phyloP scores from a whole-genome alignment of 2,329 filamentous ascomycete species.

The Raffaelea ambrosiae region DNA sequence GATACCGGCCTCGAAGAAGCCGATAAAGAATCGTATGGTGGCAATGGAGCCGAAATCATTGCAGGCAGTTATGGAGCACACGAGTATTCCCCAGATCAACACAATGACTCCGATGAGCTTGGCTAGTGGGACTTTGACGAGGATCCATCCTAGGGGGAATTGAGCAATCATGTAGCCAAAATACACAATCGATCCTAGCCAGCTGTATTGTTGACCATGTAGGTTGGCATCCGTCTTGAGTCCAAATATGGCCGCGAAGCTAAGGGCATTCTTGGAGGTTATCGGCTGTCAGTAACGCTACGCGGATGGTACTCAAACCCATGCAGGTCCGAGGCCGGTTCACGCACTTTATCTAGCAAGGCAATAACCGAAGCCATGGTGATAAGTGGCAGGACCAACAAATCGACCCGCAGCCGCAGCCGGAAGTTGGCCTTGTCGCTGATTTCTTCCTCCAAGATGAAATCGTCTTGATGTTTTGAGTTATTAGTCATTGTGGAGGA shows the following conservation, averaged over 20 bases:
- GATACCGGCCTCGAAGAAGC: constrained; percentile 24
- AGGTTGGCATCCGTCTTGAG: neutral
- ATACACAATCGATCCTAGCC: constrained; percentile 2
- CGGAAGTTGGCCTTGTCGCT: neutral
- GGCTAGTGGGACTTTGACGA: neutral
- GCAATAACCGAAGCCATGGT: constrained; percentile 1
- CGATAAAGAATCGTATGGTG: constrained; percentile 27
- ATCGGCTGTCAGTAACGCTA: too few relatives aligned
- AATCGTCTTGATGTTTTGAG: neutral
- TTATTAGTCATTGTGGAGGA: neutral
- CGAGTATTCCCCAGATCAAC: constrained; percentile 21
- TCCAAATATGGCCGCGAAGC: constrained; percentile 2
- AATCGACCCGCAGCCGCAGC: neutral
- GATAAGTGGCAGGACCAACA: neutral
- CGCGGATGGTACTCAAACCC: neutral
- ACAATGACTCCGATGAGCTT: constrained; percentile 17
- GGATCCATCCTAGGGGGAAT: neutral
- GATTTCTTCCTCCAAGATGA: neutral
- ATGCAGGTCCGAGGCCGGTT: neutral
- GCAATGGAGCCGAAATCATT: constrained; percentile 23
- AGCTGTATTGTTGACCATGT: constrained; percentile 3
- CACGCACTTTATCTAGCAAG: neutral
- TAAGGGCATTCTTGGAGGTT: constrained; percentile 1
- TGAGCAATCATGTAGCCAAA: constrained; percentile 2
- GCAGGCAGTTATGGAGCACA: constrained; percentile 23